Evolutionary conservation across 1,139 yeast genomes (phyloP), one percentile per base, ranked within the genome.

Genomic region (Geotrichum siamense): DNA sequence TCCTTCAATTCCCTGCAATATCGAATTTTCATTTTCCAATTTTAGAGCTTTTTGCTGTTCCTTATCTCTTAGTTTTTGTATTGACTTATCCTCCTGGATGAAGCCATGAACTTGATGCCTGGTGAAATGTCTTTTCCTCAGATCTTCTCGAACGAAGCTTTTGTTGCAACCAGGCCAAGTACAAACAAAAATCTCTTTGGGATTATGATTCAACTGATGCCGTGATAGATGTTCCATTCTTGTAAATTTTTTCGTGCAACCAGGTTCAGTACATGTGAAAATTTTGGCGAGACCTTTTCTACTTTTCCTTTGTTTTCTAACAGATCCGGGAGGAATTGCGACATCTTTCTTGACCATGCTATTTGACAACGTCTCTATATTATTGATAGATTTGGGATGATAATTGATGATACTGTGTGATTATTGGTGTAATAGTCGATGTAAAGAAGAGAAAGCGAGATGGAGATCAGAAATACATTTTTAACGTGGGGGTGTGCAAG

Each of bases 211-310:
- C 9, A 46, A 37, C 36, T 39, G 46, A 26, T 43, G 46, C n/a
- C 46, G 39, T 2, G 43, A 52, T 12, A 69, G 56, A 51, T 69
- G 74, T 49, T 69, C 73, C 3, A 63, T 54, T 47, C 85, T 65
- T 1, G 83, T 76, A 56, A 79, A 79, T 51, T 70, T 70, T 61
- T 78, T 79, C 8, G 75, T 78, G 57, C 85, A 79, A 31, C 69
- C 71, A 33, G 72, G 70, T 56, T 69, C 74, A 15, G 69, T 68
- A 56, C 85, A 79, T 15, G 39, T 55, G 50, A 56, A 64, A 26
- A 52, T 51, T 48, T 62, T 61, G 27, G 55, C 60, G 6, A 61
- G 56, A 5, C 65, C 65, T 47, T 60, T 62, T 23, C 67, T 53
- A 20, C 59, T 55, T 38, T 55, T 47, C 19, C 59, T 50, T 31